A percentile compares a stretch with the other conserved stretches of the same genome.
These are phyloP conservation scores for Sungouiella thailandica DNA, from an alignment of 805 yeast genomes.

Conservation along the genomic window DNA sequence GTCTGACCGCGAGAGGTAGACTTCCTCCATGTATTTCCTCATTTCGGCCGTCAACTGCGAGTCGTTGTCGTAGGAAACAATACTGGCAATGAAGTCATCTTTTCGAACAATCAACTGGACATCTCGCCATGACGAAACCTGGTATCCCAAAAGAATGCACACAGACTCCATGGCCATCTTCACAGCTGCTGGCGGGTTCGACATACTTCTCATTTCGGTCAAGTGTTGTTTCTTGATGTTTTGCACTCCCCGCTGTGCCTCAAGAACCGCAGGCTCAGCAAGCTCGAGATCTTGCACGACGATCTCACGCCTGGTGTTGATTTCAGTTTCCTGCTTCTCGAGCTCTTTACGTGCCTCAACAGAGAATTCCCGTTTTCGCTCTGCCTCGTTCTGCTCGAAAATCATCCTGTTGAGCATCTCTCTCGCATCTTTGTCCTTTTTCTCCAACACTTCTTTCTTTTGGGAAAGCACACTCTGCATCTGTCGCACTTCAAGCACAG, in stretches of 20 bases:
- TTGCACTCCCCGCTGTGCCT: constrained; percentile 86
- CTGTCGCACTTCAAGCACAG: constrained; percentile 65
- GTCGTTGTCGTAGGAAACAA: constrained; percentile 69
- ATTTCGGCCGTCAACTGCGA: constrained; percentile 48
- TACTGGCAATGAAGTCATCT: constrained; percentile 83
- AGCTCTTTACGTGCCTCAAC: constrained; percentile 68
- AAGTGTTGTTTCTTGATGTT: constrained; percentile 89
- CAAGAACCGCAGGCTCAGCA: constrained; percentile 81
- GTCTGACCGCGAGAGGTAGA: constrained; percentile 57
- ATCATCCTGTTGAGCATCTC: constrained; percentile 71
- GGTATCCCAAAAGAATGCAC: constrained; percentile 73
- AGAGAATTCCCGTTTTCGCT: constrained; percentile 82
- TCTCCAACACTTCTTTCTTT: constrained; percentile 45
- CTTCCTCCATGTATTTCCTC: constrained; percentile 51
- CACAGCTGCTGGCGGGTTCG: constrained; percentile 85
- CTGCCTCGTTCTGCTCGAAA: constrained; percentile 85
- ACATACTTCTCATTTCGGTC: constrained; percentile 84
- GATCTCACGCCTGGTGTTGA: constrained; percentile 45
- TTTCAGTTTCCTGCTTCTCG: constrained; percentile 58
- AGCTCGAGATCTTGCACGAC: constrained; percentile 63
- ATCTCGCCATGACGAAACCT: constrained; percentile 68
- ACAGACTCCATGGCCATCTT: constrained; percentile 85
- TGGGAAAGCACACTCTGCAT: constrained; percentile 49
- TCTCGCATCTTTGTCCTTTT: constrained; percentile 66
- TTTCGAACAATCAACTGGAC: constrained; percentile 74